These are phyloP conservation scores for Coniosporium tulheliwenetii DNA, from an alignment of 2,329 filamentous ascomycete genomes.

Conservation along the genomic window DNA sequence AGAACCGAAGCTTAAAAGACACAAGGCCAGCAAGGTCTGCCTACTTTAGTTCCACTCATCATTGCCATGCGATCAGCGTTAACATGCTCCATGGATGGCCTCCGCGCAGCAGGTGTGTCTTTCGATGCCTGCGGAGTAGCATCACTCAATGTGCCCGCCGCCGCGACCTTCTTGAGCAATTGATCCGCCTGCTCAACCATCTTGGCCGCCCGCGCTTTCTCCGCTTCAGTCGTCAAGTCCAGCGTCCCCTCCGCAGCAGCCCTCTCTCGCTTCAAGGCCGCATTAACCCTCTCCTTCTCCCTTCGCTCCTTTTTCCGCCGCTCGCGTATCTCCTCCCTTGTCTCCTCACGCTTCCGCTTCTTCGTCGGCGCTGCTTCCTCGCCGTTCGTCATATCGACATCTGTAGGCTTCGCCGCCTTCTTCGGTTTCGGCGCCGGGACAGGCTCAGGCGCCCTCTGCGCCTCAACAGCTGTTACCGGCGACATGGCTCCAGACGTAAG, in stretches of 20 bases:
- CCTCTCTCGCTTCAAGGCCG: conserved; percentile 2
- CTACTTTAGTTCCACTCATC: no score
- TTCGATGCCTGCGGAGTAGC: background rate
- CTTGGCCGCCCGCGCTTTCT: background rate
- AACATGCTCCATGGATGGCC: background rate
- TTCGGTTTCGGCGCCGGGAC: background rate
- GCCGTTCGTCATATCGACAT: background rate
- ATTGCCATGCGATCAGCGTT: background rate
- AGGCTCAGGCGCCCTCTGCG: background rate
- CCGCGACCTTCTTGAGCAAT: background rate
- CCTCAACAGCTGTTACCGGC: background rate
- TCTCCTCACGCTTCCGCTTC: conserved; percentile 14
- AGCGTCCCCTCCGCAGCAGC: background rate
- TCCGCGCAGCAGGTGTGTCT: background rate
- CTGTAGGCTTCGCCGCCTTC: background rate
- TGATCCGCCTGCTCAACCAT: background rate
- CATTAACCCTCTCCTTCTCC: conserved; percentile 1
- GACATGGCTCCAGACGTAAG: background rate
- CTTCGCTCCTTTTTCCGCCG: conserved; percentile 6
- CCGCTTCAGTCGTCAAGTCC: background rate
- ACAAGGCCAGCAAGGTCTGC: background rate
- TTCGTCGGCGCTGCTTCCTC: background rate
- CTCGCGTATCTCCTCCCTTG: conserved; percentile 3
- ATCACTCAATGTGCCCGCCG: background rate
- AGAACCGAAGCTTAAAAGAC: no score